Evolutionary conservation across 495 filamentous ascomycete species (phyloP).

Genomic region (Hypoxylon fuscum): DNA sequence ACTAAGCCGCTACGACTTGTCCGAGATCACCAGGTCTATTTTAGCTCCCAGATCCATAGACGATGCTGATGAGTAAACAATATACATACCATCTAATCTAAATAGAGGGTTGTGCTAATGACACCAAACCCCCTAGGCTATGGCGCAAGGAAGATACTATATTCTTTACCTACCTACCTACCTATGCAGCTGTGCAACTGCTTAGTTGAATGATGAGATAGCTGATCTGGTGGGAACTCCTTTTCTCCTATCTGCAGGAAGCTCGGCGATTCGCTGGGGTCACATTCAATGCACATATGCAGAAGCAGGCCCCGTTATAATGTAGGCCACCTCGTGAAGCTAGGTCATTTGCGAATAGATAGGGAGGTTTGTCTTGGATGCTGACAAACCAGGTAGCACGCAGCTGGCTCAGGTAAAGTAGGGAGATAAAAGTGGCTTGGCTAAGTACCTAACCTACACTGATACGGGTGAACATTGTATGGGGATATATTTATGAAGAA

Average conservation of each 20-base stretch:
- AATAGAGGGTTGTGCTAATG: not conserved
- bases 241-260: constrained; percentile 17
- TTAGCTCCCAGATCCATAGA: not conserved
- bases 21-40: constrained; percentile 7
- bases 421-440: constrained; percentile 28
- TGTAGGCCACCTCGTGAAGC: constrained; percentile 32
- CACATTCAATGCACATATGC: constrained; percentile 29
- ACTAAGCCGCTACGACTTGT: constrained; percentile 11
- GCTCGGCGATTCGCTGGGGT: constrained; percentile 31
- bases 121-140: constrained; percentile 6
- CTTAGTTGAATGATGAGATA: constrained; percentile 1
- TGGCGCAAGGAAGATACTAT: too few relatives aligned
- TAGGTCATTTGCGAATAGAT: constrained; percentile 33
- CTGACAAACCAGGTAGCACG: constrained; percentile 37
- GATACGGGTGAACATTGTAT: too few relatives aligned
- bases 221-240: constrained; percentile 11
- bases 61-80: constrained; percentile 4
- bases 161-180: too few relatives aligned
- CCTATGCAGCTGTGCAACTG: too few relatives aligned
- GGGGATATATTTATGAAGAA: too few relatives aligned
- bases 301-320: constrained; percentile 28
- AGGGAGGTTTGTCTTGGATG: constrained; percentile 35
- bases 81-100: not conserved
- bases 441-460: too few relatives aligned
- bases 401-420: constrained; percentile 27